These are phyloP conservation scores for Nannochloris sp. DNA, from an alignment of 139 green algal genomes.

Conservation along the genomic window DNA sequence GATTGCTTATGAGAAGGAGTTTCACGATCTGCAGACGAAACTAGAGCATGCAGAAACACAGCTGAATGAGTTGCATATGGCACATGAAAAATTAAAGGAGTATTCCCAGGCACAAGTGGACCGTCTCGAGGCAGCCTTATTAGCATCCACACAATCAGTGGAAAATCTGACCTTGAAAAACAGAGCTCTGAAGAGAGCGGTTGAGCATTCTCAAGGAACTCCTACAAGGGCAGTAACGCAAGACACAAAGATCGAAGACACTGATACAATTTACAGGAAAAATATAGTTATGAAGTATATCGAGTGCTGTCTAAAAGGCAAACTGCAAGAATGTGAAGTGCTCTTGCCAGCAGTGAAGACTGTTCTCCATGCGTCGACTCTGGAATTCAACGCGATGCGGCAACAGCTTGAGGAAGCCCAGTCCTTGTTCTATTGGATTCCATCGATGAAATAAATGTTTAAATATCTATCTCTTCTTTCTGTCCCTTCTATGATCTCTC, in stretches of 20 bases:
- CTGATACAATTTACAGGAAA: slow-evolving; percentile 27
- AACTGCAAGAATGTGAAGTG: slow-evolving; percentile 26
- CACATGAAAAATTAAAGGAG: not conserved
- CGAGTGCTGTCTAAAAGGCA: slow-evolving; percentile 7
- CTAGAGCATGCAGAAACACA: slow-evolving; percentile 1
- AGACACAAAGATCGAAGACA: slow-evolving; percentile 2
- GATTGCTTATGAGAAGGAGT: not conserved
- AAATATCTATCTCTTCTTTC: no score
- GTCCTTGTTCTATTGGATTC: not conserved
- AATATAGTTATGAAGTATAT: slow-evolving; percentile 31
- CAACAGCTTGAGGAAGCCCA: not conserved
- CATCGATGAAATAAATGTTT: not conserved
- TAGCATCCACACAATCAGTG: slow-evolving; percentile 6
- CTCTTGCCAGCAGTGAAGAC: slow-evolving; percentile 26
- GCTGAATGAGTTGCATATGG: not conserved
- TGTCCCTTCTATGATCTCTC: no score
- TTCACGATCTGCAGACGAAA: not conserved
- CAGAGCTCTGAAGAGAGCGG: not conserved
- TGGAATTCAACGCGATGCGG: slow-evolving; percentile 13
- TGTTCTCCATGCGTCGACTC: slow-evolving; percentile 11
- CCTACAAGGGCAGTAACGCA: not conserved
- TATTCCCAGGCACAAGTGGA: not conserved
- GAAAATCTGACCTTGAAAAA: slow-evolving; percentile 8
- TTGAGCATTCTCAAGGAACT: not conserved
- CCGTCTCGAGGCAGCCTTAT: not conserved